Evolutionary conservation across 2,329 filamentous ascomycete genomes (phyloP).

Genomic region (Beauveria brongniartii): DNA sequence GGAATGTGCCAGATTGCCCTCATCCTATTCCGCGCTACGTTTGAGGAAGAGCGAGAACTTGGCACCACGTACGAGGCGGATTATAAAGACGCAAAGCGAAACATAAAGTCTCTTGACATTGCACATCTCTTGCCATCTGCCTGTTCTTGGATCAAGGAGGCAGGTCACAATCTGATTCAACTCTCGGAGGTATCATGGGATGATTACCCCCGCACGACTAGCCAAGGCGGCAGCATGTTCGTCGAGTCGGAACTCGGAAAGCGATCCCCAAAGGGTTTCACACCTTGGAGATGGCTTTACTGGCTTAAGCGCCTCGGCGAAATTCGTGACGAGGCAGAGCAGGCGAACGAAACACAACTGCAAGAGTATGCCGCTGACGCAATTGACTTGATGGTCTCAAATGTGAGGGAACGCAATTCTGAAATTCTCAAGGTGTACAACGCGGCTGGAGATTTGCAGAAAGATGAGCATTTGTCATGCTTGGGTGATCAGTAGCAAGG

Average conservation of each 20-base stretch:
- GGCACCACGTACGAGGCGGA: background rate
- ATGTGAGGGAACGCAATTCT: background rate
- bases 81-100: background rate
- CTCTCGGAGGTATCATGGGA: background rate
- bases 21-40: conserved; percentile 7
- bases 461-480: background rate
- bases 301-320: background rate
- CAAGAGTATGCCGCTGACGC: background rate
- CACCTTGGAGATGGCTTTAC: background rate
- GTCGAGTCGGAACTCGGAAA: background rate
- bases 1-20: conserved; percentile 4
- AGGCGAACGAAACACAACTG: background rate
- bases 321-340: background rate
- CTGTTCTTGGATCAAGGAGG: background rate
- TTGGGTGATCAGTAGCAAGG: background rate
- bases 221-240: background rate
- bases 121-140: conserved; percentile 1
- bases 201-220: background rate
- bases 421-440: background rate
- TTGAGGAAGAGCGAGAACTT: conserved; percentile 2
- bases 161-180: background rate
- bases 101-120: background rate
- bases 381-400: background rate
- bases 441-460: background rate
- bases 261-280: background rate